These are phyloP conservation scores for Aegilops sharonensis DNA, from an alignment of 176 grass and related monocot species.

Conservation along the genomic window DNA sequence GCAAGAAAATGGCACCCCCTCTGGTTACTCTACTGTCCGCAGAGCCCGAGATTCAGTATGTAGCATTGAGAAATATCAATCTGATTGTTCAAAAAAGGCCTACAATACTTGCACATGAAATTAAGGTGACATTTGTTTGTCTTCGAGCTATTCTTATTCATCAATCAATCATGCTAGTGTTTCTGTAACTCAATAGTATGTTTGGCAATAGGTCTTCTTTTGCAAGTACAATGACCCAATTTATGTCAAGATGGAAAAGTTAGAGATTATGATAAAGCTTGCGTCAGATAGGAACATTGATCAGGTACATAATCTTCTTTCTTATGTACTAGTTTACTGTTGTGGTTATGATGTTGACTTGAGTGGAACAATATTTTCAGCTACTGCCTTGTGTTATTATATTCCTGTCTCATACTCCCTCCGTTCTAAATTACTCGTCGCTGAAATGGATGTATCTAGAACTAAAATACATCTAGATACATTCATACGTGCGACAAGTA, in stretches of 20 bases:
- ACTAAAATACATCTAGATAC: no score
- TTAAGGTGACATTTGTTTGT: constrained; percentile 71
- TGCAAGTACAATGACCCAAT: constrained; percentile 99
- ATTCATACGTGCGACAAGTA: no score
- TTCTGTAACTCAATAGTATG: constrained; percentile 1
- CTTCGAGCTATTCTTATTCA: constrained; percentile 29
- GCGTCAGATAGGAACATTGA: constrained; percentile 94
- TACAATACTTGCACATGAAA: constrained; percentile 99
- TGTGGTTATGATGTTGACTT: background rate
- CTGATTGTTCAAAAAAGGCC: constrained; percentile 98
- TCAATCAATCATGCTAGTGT: background rate
- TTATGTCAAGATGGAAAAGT: constrained; percentile 99
- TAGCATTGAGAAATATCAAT: constrained; percentile 97
- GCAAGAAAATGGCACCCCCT: constrained; percentile 99
- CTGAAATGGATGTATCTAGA: no score
- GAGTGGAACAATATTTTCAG: background rate
- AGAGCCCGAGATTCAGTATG: constrained; percentile 98
- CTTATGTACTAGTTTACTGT: constrained; percentile 8
- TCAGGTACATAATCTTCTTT: constrained; percentile 68
- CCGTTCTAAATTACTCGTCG: no score
- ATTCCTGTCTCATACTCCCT: background rate
- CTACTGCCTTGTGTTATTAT: background rate
- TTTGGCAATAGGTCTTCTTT: constrained; percentile 84
- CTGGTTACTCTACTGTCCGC: constrained; percentile 96
- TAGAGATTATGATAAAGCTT: constrained; percentile 99